phyloP scores from a whole-genome alignment of 352 stramenopile species.

The Globisporangium emineosum region DNA sequence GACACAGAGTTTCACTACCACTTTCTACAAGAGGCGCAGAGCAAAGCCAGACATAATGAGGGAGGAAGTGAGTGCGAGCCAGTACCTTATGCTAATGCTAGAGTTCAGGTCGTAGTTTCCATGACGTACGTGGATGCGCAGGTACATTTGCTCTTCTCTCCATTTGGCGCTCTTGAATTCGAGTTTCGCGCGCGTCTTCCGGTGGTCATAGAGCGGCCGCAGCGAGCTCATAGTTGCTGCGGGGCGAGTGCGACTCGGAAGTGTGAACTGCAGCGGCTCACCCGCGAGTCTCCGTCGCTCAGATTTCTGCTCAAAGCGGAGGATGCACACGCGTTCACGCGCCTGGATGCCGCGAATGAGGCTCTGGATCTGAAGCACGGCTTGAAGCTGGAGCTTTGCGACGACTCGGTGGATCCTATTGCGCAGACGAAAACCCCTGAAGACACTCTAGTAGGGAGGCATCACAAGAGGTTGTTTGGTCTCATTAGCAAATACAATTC shows the following conservation, averaged over 20 bases:
- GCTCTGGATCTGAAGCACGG: constrained; percentile 52
- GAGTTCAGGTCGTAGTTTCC: background rate
- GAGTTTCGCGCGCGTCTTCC: constrained; percentile 30
- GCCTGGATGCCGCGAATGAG: constrained; percentile 55
- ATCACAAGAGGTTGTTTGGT: background rate
- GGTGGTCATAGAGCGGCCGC: constrained; percentile 34
- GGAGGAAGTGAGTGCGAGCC: background rate
- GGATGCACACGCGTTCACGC: constrained; percentile 43
- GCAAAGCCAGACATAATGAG: no score
- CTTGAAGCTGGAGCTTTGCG: constrained; percentile 31
- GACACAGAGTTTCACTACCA: constrained; percentile 29
- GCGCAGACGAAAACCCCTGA: constrained; percentile 42
- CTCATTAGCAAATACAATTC: background rate
- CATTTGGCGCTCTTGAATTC: constrained; percentile 44
- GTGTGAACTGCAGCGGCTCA: constrained; percentile 37
- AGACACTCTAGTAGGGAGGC: constrained; percentile 25
- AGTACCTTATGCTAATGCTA: background rate
- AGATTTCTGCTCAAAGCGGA: constrained; percentile 49
- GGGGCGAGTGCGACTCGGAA: constrained; percentile 28
- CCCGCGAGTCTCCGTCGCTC: constrained; percentile 31
- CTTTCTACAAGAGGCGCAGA: constrained; percentile 22
- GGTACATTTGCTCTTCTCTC: constrained; percentile 43
- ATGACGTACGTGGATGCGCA: constrained; percentile 43
- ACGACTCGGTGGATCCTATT: constrained; percentile 41
- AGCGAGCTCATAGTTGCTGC: constrained; percentile 23